phyloP scores from a whole-genome alignment of 192 early-diverging fungal genomes.

The Kickxella alabastrina region DNA sequence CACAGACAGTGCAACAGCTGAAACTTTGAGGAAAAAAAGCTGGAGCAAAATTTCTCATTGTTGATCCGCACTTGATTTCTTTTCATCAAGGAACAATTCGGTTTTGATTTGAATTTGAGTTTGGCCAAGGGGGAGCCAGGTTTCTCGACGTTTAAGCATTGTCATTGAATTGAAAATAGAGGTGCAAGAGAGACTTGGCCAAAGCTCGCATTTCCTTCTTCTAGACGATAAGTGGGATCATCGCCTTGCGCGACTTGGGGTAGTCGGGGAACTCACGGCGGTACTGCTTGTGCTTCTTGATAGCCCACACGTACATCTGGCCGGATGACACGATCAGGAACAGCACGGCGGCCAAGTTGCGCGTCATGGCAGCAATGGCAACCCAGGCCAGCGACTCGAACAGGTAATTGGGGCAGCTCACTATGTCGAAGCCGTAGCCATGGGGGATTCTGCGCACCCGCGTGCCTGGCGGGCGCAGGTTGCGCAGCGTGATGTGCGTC shows the following conservation, averaged over 20 bases:
- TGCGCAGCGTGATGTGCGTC: conserved; percentile 83
- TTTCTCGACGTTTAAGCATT: no score
- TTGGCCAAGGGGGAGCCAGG: no score
- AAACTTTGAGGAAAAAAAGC: no score
- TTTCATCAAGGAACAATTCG: no score
- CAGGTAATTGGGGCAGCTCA: conserved; percentile 91
- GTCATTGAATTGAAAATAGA: no score
- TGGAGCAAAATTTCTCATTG: no score
- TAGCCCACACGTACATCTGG: conserved; percentile 92
- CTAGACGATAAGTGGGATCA: conserved; percentile 69
- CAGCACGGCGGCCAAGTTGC: conserved; percentile 60
- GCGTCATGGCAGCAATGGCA: conserved; percentile 67
- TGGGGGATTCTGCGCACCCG: conserved; percentile 79
- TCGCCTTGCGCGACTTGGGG: conserved; percentile 76
- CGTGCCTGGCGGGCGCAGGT: conserved; percentile 87
- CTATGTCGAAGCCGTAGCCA: conserved; percentile 88
- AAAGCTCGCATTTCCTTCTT: conserved; percentile 15
- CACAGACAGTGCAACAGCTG: no score
- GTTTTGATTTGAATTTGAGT: no score
- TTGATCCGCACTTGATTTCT: no score
- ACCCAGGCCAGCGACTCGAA: conserved; percentile 87
- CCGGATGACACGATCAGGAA: conserved; percentile 69
- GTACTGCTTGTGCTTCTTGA: conserved; percentile 94
- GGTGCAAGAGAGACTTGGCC: background rate
- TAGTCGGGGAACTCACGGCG: conserved; percentile 88